Base-by-base conservation (phyloP, 1,139 yeast species). In the Geotrichum phurueaensis region DNA sequence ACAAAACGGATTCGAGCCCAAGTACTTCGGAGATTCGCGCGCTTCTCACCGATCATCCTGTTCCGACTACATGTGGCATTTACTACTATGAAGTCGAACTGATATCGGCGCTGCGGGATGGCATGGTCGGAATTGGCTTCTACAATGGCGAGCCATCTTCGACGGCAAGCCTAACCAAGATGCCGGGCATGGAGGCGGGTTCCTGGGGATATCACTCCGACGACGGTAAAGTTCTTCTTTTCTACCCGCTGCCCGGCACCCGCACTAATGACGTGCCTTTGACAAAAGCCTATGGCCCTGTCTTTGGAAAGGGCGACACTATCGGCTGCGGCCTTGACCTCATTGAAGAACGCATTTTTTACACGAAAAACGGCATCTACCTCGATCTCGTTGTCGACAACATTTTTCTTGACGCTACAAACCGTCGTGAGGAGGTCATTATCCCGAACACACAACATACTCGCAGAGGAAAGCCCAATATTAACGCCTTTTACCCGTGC, bases 281-380 rank as follows among this genome's bases (percentile, higher is more conserved):
- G 20, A 39, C 45, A 39, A 39, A 13, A 18, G 45, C 45, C 12
- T 18, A 13, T 27, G 56, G 56, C 23, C 56, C 56, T 5, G 25
- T 36, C 18, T 84, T 79, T 70, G 81, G 84, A 0, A 71, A 74
- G 27, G 80, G 80, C 22, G 97, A 90, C 71, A 78, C 82, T 1
- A 79, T 91, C 65, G 98, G 98, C 0, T 87, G 94, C 72, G 97
- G 97, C 2, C 79, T 90, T 31, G 87, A 90, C 74, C 87, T 83
- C 67, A 77, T 81, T 27, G 82, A 82, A 52, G 81, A 83, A 54
- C 76, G 84, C 0, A 79, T 90, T 2, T 91, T 91, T 67, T 84
- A 84, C 65, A 91, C 97, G 0, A 85, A 89, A 71, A 91, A 91
- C 73, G 97, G 97, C 2, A 80, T 88, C 6, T 75, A 73, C 54